Base-by-base conservation (phyloP, 1,139 yeast genomes). In the Torulaspora pretoriensis region DNA sequence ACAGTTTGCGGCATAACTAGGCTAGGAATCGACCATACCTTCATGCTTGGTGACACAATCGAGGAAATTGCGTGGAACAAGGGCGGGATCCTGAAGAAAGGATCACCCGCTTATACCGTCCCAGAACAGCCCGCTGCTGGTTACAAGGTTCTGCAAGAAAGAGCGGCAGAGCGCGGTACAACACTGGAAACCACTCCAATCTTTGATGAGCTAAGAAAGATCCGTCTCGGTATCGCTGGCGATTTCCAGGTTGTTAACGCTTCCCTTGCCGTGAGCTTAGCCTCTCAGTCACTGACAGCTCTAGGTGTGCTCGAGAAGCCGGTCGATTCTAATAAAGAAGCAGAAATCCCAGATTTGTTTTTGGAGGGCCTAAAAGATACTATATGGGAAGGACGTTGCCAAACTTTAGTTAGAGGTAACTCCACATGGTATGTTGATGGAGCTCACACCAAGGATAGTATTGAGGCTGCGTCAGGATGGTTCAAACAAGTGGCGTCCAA, bases 21-120 rank as follows among this genome's bases (percentile, higher is more conserved):
- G 8, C 70, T 94, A 50, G 98, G 97, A 1, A 84, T 94, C 34
- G 99, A 94, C 64, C 99, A 94, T 64, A 84, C 92, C 0, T 74
- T 80, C 49, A 84, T 94, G 78, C 73, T 94, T 47, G 99, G 99
- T 6, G 70, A 80, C 53, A 90, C 97, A 0, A 76, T 94, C 40
- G 90, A 81, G 52, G 84, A 89, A 48, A 94, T 94, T 56, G 89
- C 97, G 2, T 88, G 96, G 95, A 92, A 94, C 67, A 94, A 94
- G 67, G 84, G 92, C 13, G 99, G 98, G 0, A 94, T 94, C 43
- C 88, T 84, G 70, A 94, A 92, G 61, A 55, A 65, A 3, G 78
- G 74, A 2, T 70, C 78, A 1, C 80, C 82, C 1, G 95, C 96
- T 0, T 75, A 81, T 47, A 71, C 83, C 1, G 87, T 85, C 0